Percentiles rank a stretch among this genome's conserved stretches.
These are phyloP conservation scores for Blastocladiella emersonii DNA, from an alignment of 371 early-diverging fungal genomes.

Conservation along the genomic window DNA sequence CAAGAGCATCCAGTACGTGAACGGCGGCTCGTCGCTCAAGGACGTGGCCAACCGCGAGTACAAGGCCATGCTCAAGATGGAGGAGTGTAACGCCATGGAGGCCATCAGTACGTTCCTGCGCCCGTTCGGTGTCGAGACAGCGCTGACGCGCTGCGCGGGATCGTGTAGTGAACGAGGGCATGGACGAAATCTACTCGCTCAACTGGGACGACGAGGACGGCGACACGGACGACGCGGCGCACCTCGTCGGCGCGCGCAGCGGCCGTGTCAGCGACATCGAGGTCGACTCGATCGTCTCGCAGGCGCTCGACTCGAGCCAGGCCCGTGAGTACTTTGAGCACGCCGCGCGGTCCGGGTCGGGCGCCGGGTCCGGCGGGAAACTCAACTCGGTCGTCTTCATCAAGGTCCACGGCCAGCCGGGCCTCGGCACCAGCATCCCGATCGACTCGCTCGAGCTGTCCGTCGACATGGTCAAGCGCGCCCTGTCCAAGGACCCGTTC, in stretches of 20 bases:
- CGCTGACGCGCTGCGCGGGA: not conserved
- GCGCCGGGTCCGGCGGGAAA: not conserved
- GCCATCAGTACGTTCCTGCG: slow-evolving; percentile 13
- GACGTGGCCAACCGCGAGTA: not conserved
- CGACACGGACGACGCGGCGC: slow-evolving; percentile 17
- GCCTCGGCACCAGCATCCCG: not conserved
- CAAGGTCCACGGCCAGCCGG: not conserved
- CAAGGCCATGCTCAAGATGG: not conserved
- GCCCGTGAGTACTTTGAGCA: slow-evolving; percentile 10
- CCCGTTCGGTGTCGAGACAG: not conserved
- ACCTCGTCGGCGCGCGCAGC: slow-evolving; percentile 7
- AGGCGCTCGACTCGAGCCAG: slow-evolving; percentile 13
- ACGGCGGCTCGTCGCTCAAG: not conserved
- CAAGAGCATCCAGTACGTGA: not conserved
- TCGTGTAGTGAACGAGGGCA: slow-evolving; percentile 23
- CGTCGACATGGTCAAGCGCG: slow-evolving; percentile 22
- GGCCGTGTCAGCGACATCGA: not conserved
- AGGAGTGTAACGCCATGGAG: slow-evolving; percentile 19
- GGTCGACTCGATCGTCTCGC: not conserved
- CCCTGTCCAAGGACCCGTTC: slow-evolving; percentile 16
- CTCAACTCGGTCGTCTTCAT: not conserved
- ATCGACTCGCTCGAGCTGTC: slow-evolving; percentile 19
- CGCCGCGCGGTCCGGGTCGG: not conserved
- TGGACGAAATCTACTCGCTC: slow-evolving; percentile 27
- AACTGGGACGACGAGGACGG: slow-evolving; percentile 4